These are phyloP conservation scores for Penicillium turbatum DNA, from an alignment of 495 filamentous ascomycete species.

Conservation along the genomic window DNA sequence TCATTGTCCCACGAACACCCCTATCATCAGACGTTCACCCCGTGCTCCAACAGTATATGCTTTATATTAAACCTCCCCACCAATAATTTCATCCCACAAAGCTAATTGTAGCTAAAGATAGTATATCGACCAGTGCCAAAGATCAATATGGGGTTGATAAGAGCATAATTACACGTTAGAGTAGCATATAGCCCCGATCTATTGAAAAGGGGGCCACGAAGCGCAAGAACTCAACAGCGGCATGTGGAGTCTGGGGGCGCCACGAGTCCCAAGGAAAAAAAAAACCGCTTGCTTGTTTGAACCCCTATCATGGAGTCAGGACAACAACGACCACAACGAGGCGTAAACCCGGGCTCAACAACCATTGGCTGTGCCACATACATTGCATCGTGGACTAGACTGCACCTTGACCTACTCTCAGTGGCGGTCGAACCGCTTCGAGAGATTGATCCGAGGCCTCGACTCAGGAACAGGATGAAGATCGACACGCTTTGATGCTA, in stretches of 20 bases:
- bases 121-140: not conserved
- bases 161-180: not conserved
- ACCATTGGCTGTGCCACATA: not conserved
- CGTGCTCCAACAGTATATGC: not conserved
- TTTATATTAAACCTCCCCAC: slow-evolving; percentile 2
- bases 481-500: slow-evolving; percentile 8
- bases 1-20: slow-evolving; percentile 4
- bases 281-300: not conserved
- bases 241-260: slow-evolving; percentile 22
- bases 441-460: slow-evolving; percentile 9
- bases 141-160: slow-evolving; percentile 8
- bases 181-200: slow-evolving; percentile 4
- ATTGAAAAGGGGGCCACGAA: slow-evolving; percentile 15
- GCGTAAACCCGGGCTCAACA: not conserved
- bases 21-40: not conserved
- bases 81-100: slow-evolving; percentile 12
- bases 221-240: slow-evolving; percentile 15
- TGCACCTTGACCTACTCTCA: not conserved
- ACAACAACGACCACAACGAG: not conserved
- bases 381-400: not conserved
- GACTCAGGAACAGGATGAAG: slow-evolving; percentile 10
- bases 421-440: slow-evolving; percentile 10
- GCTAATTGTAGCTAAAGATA: slow-evolving; percentile 11
- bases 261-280: slow-evolving; percentile 15
- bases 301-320: slow-evolving; percentile 23